A percentile compares a stretch with the other conserved stretches of the same genome.
Evolutionary conservation across 1,139 yeast species (phyloP).

Genomic region (Scheffersomyces lignicola): DNA sequence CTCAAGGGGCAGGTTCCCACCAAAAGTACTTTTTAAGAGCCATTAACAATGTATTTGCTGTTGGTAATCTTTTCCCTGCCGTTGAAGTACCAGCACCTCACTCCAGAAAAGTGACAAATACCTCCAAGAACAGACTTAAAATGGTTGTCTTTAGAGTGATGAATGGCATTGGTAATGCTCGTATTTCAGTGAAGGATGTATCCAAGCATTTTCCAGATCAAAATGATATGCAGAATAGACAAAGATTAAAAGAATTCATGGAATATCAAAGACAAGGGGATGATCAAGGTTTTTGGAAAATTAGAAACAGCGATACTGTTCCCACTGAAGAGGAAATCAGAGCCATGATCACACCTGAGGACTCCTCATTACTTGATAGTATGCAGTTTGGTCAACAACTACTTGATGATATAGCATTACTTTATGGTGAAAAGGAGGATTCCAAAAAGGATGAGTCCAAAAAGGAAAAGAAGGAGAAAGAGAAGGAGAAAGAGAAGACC

Average conservation of each 20-base stretch:
- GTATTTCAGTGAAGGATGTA: conserved; percentile 85
- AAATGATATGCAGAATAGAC: conserved; percentile 96
- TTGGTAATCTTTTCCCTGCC: conserved; percentile 93
- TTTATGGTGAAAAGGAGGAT: conserved; percentile 35
- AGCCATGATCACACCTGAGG: conserved; percentile 91
- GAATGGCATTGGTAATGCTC: conserved; percentile 70
- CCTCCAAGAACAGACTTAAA: conserved; percentile 84
- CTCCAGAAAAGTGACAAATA: conserved; percentile 91
- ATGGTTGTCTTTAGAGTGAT: conserved; percentile 92
- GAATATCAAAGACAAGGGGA: conserved; percentile 94
- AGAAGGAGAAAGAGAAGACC: conserved; percentile 20
- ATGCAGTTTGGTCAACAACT: conserved; percentile 93
- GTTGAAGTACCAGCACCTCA: conserved; percentile 98
- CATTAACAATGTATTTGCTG: conserved; percentile 74
- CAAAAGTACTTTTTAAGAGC: conserved; percentile 55
- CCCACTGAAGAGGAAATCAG: conserved; percentile 80
- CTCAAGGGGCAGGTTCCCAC: conserved; percentile 76
- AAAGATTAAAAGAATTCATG: conserved; percentile 95
- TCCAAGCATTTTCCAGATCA: conserved; percentile 95
- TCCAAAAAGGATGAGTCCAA: conserved; percentile 16
- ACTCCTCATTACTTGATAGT: conserved; percentile 79
- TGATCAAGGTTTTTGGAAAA: conserved; percentile 95
- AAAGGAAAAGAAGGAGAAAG: conserved; percentile 20
- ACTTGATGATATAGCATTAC: conserved; percentile 69
- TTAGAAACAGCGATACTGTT: conserved; percentile 64